A percentile compares a stretch with the other conserved stretches of the same genome.
phyloP scores from a whole-genome alignment of 2,329 filamentous ascomycete species.

The Grosmannia penicillata region DNA sequence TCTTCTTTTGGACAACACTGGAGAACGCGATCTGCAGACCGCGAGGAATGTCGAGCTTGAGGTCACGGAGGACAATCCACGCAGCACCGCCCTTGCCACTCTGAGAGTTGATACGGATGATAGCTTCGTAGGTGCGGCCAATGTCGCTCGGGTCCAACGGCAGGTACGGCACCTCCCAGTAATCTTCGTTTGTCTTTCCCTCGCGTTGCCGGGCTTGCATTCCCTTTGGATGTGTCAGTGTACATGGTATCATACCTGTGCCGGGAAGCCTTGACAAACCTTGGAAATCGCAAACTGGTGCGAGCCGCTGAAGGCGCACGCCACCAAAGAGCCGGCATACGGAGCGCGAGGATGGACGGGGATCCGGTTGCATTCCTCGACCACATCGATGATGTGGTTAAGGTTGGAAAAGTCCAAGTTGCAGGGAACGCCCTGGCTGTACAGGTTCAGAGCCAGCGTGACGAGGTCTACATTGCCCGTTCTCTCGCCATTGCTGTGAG shows the following conservation, averaged over 20 bases:
- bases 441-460: constrained; percentile 82
- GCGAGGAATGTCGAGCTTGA: constrained; percentile 84
- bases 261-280: too few relatives aligned
- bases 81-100: constrained; percentile 88
- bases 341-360: constrained; percentile 80
- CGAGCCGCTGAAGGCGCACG: constrained; percentile 79
- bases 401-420: constrained; percentile 87
- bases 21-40: constrained; percentile 87
- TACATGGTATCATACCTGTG: too few relatives aligned
- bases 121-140: constrained; percentile 90
- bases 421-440: constrained; percentile 80
- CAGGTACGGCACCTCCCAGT: constrained; percentile 81
- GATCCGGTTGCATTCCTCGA: constrained; percentile 90
- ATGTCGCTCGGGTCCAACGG: constrained; percentile 89
- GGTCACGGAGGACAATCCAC: constrained; percentile 80
- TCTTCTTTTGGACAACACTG: constrained; percentile 67
- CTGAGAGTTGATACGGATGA: constrained; percentile 96
- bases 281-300: constrained; percentile 97
- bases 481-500: constrained; percentile 88
- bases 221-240: too few relatives aligned
- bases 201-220: constrained; percentile 56
- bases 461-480: constrained; percentile 94
- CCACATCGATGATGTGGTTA: constrained; percentile 68
- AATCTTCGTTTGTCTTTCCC: constrained; percentile 44
- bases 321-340: constrained; percentile 83